Evolutionary conservation across 108 stramenopile genomes (phyloP), one percentile per base, ranked within the genome.

Genomic region (Nitzschia sp.): DNA sequence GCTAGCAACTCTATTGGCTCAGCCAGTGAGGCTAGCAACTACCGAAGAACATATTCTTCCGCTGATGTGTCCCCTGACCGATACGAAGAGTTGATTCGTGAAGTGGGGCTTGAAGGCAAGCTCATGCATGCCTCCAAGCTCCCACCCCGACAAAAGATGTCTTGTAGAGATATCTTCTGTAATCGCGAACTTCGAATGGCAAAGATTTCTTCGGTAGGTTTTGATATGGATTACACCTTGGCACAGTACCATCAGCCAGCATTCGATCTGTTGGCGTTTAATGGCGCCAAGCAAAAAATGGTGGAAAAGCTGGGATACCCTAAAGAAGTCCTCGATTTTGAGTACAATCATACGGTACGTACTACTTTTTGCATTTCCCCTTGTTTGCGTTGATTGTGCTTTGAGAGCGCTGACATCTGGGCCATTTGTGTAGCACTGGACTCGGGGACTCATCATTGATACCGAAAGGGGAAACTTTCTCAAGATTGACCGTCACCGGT

Each of bases 221-320:
- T 98, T 71, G 96, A 96, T 61, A 96, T 95, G 92, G 97, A 98
- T 66, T 96, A 96, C 75, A 98, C 97, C 0, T 69, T 98, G 20
- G 95, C 94, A 17, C 96, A 94, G 58, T 98, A 98, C 68, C 74
- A 91, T 53, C 85, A 88, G 68, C 90, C 93, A 25, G 89, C 85
- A 46, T 98, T 98, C 68, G 97, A 96, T 63, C 67, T 85, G 52
- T 79, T 98, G 26, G 97, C 95, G 40, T 98, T 94, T 72, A 94
- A 98, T 48, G 95, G 97, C 2, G 95, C 97, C 9, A 95, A 92
- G 63, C 81, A 91, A 24, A 98, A 96, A 69, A 72, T 98, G n/a
- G 87, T 96, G 0, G 7, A 93, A 40, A 80, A 78, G 10, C 61
- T 95, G 44, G 92, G 95, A 10, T 73, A 75, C 63, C 97, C 97